Conservation (phyloP, 2,329 filamentous ascomycete genomes). For the Epichloe elymi region DNA sequence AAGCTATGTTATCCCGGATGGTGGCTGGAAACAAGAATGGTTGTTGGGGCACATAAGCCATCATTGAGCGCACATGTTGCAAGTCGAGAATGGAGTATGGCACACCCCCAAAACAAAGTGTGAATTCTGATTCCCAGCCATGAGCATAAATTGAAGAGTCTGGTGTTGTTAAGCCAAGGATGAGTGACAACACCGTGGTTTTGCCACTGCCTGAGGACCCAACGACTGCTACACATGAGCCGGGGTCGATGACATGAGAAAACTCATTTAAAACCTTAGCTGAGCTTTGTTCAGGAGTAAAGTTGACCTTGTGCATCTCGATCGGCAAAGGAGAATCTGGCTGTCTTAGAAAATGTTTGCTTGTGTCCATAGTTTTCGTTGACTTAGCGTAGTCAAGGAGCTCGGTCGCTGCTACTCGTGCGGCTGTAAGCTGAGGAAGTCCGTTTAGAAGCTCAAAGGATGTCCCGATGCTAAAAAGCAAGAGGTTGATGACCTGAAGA, state of each 20-base stretch:
- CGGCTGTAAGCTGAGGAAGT: constrained; percentile 68
- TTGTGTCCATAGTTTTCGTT: not conserved
- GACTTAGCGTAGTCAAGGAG: constrained; percentile 53
- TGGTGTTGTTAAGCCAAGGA: constrained; percentile 57
- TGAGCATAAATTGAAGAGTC: not conserved
- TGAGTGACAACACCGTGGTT: constrained; percentile 63
- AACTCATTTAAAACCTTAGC: not conserved
- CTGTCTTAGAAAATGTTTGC: constrained; percentile 21
- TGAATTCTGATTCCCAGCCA: constrained; percentile 1
- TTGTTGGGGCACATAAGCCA: constrained; percentile 57
- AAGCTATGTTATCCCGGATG: constrained; percentile 69
- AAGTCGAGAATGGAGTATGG: constrained; percentile 48
- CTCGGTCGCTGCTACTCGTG: constrained; percentile 57
- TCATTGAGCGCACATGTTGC: constrained; percentile 41
- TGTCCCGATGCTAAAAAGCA: constrained; percentile 72
- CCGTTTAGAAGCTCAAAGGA: constrained; percentile 56
- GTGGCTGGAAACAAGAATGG: constrained; percentile 68
- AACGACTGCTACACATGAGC: constrained; percentile 63
- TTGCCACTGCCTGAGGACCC: constrained; percentile 85
- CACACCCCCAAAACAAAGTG: constrained; percentile 44
- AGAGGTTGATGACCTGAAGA: constrained; percentile 63
- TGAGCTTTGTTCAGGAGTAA: constrained; percentile 22
- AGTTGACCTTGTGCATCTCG: constrained; percentile 40
- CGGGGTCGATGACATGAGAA: constrained; percentile 47
- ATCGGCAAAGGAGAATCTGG: constrained; percentile 29